A percentile compares a stretch with the other conserved stretches of the same genome.
Conservation (phyloP, 495 filamentous ascomycete species). For the Penicillium chermesinum region DNA sequence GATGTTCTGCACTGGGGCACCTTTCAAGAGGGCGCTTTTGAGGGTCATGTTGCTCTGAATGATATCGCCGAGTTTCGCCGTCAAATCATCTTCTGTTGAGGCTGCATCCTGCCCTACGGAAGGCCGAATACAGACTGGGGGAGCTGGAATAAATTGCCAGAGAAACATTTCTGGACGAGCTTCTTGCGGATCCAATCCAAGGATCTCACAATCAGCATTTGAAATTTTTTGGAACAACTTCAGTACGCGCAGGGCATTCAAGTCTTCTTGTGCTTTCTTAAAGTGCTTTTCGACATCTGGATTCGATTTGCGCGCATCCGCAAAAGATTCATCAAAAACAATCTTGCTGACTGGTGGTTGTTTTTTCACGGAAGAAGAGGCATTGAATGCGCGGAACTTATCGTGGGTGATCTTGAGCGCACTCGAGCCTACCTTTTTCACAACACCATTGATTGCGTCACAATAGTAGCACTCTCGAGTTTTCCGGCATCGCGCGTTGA, state of each 20-base stretch:
- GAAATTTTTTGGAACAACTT: conserved; percentile 86
- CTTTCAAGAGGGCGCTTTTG: conserved; percentile 70
- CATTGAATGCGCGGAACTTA: conserved; percentile 80
- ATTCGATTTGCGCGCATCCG: conserved; percentile 64
- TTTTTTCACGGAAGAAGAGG: conserved; percentile 80
- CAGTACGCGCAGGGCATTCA: conserved; percentile 83
- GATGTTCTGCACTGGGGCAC: conserved; percentile 76
- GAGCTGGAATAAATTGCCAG: conserved; percentile 93
- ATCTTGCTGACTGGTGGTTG: conserved; percentile 70
- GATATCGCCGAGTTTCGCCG: conserved; percentile 90
- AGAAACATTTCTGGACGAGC: conserved; percentile 95
- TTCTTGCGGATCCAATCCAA: conserved; percentile 80
- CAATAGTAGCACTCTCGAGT: conserved; percentile 71
- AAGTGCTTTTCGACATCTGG: conserved; percentile 84
- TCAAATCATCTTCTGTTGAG: conserved; percentile 94
- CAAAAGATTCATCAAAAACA: conserved; percentile 77
- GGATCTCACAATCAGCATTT: conserved; percentile 80
- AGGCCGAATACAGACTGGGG: conserved; percentile 87
- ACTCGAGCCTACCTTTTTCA: conserved; percentile 72
- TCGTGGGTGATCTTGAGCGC: conserved; percentile 91
- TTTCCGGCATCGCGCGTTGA: conserved; percentile 85
- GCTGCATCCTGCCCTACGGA: conserved; percentile 87
- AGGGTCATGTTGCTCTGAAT: conserved; percentile 82
- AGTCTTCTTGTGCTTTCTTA: conserved; percentile 85
- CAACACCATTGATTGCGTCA: conserved; percentile 73